Conservation (phyloP, 495 filamentous ascomycete genomes). For the Clohesyomyces aquaticus region DNA sequence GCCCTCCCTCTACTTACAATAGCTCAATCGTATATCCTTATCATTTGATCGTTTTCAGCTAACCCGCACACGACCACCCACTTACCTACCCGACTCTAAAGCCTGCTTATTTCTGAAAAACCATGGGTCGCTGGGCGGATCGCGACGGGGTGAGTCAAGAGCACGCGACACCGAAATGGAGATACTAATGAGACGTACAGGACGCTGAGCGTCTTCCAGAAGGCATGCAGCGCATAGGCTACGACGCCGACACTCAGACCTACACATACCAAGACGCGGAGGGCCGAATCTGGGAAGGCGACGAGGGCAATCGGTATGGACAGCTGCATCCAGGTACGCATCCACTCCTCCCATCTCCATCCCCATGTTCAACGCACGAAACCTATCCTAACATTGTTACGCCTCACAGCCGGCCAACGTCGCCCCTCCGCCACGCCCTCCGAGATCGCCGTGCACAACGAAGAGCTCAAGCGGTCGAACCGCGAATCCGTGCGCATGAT, state of each 20-base stretch:
- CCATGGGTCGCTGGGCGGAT: slow-evolving; percentile 38
- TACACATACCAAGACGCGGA: slow-evolving; percentile 54
- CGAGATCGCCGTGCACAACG: slow-evolving; percentile 16
- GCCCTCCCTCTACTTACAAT: no score
- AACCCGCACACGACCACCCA: no score
- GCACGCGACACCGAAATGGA: not conserved
- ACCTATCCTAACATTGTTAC: no score
- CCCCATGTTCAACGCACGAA: not conserved
- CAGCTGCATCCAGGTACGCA: slow-evolving; percentile 40
- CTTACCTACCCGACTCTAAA: no score
- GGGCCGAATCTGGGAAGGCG: slow-evolving; percentile 49
- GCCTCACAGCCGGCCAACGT: slow-evolving; percentile 18
- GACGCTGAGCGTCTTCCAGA: slow-evolving; percentile 58
- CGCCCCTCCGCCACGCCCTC: slow-evolving; percentile 8
- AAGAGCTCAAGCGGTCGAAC: slow-evolving; percentile 17
- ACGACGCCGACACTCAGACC: slow-evolving; percentile 57
- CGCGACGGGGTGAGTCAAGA: slow-evolving; percentile 21
- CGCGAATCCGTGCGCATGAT: slow-evolving; percentile 33
- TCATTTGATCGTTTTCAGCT: not conserved
- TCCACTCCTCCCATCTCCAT: not conserved
- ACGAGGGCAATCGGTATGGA: slow-evolving; percentile 54
- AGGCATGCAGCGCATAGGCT: slow-evolving; percentile 57
- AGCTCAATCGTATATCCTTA: no score
- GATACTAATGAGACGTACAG: slow-evolving; percentile 33
- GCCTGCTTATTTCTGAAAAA: slow-evolving; percentile 5